Base-by-base conservation (phyloP, 306 rosid species). In the Ammopiptanthus mongolicus region DNA sequence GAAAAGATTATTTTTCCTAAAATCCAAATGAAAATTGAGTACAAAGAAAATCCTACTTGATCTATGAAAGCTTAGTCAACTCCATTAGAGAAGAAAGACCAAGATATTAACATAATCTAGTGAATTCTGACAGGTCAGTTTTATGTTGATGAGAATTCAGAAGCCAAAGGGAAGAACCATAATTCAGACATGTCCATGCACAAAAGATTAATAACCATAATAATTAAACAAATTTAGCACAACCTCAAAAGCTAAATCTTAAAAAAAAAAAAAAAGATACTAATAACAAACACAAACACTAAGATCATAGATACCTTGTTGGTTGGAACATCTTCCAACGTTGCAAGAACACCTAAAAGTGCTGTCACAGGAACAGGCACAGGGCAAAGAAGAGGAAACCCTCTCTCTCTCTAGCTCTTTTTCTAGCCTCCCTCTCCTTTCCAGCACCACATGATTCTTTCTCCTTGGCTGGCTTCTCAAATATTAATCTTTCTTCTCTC, bases 361-460 rank as follows among this genome's bases (percentile, higher is more conserved):
- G 74, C 34, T 65, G 57, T 3, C 36, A 63, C 69, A 61, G 64
- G 56, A 58, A 59, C 71, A 44, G 6, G 1, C 5, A 31, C 53
- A 76, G 78, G 65, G 64, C 70, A 66, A 69, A 77, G 74, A 8
- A 62, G 71, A 73, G 19, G 44, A 57, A 63, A 73, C 39, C 78
- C 55, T 63, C 52, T 44, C 34, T 62, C 42, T 28, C 55, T 79
- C 46, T 44, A 19, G 34, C 52, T 52, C 46, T 6, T 34, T 23
- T 22, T 44, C 64, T 83, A 85, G 76, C 80, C 81, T 80, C 80
- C 84, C 55, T 65, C 86, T 44, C 34, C 83, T 66, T 80, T 75
- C 74, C 88, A 80, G 84, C 78, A 78, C 82, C 89, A 83, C 89
- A 83, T 77, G 84, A 74, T 88, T 75, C 68, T 50, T 51, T 41